A percentile compares a stretch with the other conserved stretches of the same genome.
Conservation (phyloP, 2,329 filamentous ascomycete genomes). For the Aspergillus viridinutans region DNA sequence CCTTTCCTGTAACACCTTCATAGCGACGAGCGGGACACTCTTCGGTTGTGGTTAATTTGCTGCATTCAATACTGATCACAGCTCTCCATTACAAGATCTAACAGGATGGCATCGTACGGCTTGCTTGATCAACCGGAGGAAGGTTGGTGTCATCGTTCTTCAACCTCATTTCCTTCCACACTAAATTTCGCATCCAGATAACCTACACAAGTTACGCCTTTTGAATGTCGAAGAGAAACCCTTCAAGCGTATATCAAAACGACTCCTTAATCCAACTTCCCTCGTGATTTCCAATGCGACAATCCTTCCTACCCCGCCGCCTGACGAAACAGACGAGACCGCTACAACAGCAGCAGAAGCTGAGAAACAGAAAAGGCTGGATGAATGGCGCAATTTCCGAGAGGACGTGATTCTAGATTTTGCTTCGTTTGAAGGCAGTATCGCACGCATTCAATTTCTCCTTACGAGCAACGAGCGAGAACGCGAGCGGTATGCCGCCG, state of each 20-base stretch:
- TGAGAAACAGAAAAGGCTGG: slow-evolving; percentile 48
- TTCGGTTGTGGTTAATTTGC: neutral
- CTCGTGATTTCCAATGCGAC: slow-evolving; percentile 56
- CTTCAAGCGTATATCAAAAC: slow-evolving; percentile 82
- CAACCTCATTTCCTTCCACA: slow-evolving; percentile 1
- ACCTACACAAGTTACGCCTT: slow-evolving; percentile 81
- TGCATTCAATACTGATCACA: neutral
- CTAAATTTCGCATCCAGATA: slow-evolving; percentile 48
- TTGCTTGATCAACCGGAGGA: slow-evolving; percentile 67
- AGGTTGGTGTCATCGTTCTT: slow-evolving; percentile 26
- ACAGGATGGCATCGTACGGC: slow-evolving; percentile 55
- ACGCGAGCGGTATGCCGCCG: slow-evolving; percentile 73
- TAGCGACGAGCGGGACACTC: neutral
- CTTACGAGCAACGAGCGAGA: slow-evolving; percentile 77
- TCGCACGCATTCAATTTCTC: slow-evolving; percentile 83
- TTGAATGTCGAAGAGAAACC: slow-evolving; percentile 88
- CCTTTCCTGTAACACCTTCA: slow-evolving; percentile 5
- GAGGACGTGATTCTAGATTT: slow-evolving; percentile 87
- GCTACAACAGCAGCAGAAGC: slow-evolving; percentile 42
- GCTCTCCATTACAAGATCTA: neutral
- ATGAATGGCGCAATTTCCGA: slow-evolving; percentile 64
- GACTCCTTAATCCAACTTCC: slow-evolving; percentile 65
- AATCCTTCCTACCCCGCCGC: slow-evolving; percentile 62
- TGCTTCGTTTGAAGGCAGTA: slow-evolving; percentile 77
- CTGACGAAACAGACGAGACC: slow-evolving; percentile 51